Evolutionary conservation across 352 stramenopile species (phyloP).

Genomic region (Globisporangium ultimum): DNA sequence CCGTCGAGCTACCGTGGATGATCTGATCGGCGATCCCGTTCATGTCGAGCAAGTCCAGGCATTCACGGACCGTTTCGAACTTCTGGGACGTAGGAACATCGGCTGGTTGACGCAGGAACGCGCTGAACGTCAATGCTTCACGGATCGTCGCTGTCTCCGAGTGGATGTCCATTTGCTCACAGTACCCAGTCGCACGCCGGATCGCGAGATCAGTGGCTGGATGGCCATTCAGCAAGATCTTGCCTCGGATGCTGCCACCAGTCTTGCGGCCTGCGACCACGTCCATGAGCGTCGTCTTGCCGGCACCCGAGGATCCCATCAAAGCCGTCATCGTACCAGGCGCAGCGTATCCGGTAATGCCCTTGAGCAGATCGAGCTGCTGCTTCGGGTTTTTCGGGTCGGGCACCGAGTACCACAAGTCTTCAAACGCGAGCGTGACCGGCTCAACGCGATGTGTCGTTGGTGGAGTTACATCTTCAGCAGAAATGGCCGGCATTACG

Average conservation of each 20-base stretch:
- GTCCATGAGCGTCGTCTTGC: slow-evolving; percentile 94
- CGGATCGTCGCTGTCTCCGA: slow-evolving; percentile 74
- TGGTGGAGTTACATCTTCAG: neutral
- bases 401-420: slow-evolving; percentile 25
- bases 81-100: slow-evolving; percentile 12
- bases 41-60: slow-evolving; percentile 16
- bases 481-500: neutral
- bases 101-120: slow-evolving; percentile 42
- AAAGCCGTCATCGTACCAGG: slow-evolving; percentile 70
- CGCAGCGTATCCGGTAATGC: slow-evolving; percentile 21
- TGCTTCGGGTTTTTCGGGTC: slow-evolving; percentile 19
- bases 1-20: slow-evolving; percentile 15
- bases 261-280: slow-evolving; percentile 92
- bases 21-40: slow-evolving; percentile 20
- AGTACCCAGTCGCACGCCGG: slow-evolving; percentile 18
- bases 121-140: slow-evolving; percentile 81
- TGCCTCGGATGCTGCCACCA: slow-evolving; percentile 65
- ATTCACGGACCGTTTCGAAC: slow-evolving; percentile 14
- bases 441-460: slow-evolving; percentile 12
- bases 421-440: slow-evolving; percentile 18
- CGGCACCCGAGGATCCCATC: slow-evolving; percentile 70
- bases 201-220: slow-evolving; percentile 23
- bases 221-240: slow-evolving; percentile 68
- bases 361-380: slow-evolving; percentile 50
- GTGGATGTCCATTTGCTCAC: slow-evolving; percentile 35